These are phyloP conservation scores for Sisymbrium irio DNA, from an alignment of 345 rosid species.

Conservation along the genomic window DNA sequence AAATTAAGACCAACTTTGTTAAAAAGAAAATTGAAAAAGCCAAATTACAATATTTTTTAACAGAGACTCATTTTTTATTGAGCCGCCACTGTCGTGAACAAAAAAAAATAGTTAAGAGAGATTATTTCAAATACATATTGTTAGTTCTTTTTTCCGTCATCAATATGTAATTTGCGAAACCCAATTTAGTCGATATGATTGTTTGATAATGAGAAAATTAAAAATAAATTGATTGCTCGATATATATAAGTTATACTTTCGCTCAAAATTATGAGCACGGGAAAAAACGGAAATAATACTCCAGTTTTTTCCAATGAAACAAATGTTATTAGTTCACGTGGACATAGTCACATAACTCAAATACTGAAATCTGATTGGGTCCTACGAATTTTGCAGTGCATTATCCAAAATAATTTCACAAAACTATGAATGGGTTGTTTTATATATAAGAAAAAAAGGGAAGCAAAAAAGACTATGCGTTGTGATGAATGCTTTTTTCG, in stretches of 20 bases:
- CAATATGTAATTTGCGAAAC: background rate
- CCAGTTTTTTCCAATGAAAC: background rate
- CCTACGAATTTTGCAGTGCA: constrained; percentile 35
- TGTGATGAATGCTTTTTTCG: constrained; percentile 24
- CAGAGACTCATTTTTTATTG: too few relatives aligned
- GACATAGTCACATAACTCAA: constrained; percentile 15
- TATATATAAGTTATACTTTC: too few relatives aligned
- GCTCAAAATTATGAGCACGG: too few relatives aligned
- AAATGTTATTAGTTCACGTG: constrained; percentile 25
- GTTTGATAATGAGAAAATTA: background rate
- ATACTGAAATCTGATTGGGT: constrained; percentile 34
- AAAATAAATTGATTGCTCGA: background rate
- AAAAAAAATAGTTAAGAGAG: background rate
- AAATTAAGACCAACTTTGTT: too few relatives aligned
- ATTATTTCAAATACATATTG: background rate
- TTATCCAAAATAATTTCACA: constrained; percentile 25
- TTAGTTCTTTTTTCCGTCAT: background rate
- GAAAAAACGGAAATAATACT: too few relatives aligned
- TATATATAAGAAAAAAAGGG: background rate
- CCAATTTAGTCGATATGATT: background rate
- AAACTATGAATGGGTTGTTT: background rate
- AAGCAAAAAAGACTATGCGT: constrained; percentile 5
- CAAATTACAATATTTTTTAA: too few relatives aligned
- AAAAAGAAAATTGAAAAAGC: too few relatives aligned
- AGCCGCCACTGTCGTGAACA: too few relatives aligned